Evolutionary conservation across 306 rosid species (phyloP), one percentile per base, ranked within the genome.

Genomic region (Malus sieversii): DNA sequence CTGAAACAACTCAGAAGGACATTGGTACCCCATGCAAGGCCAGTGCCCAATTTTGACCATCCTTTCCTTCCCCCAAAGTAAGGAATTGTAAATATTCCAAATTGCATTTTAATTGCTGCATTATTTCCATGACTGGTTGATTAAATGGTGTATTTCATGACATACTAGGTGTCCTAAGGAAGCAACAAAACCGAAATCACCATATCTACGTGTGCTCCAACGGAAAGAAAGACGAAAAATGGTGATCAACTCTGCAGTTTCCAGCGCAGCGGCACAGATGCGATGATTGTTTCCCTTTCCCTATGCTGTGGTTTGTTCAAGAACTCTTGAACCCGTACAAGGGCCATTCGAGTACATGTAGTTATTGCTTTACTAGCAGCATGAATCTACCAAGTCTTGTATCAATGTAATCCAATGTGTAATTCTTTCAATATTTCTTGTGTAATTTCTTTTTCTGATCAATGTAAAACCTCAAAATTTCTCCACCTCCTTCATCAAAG

Each of bases 11-110:
- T 96, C 79, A 86, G 99, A 82, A 85, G 93, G 81, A 96, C 98
- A 12, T 19, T 96, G 96, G 98, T 96, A 65, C 93, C 95, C 46
- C 97, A 89, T 71, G 96, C 99, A 30, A 90, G 91, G 82, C 89
- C 93, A 8, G 91, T 88, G 77, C 99, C 99, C 22, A 89, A 77
- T 1, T 96, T 92, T 82, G 82, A 81, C 73, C 63, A 83, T 58
- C 98, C 99, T 3, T 96, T 92, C 78, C 81, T 72, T 78, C 98
- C 98, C 12, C 89, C 88, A n/a, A 96, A 84, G 99, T 96, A 89
- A 61, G 87, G 4, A 22, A 15, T 4, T 20, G 10, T 45, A 27
- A 53, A 57, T 4, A 22, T 62, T 19, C 20, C 69, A 35, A 8
- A 35, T 35, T 6, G 40, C 40, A 35, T 35, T 35, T 35, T 35